These are phyloP conservation scores for Persicaria maculosa DNA, from an alignment of 148 eudicot species.

Conservation along the genomic window DNA sequence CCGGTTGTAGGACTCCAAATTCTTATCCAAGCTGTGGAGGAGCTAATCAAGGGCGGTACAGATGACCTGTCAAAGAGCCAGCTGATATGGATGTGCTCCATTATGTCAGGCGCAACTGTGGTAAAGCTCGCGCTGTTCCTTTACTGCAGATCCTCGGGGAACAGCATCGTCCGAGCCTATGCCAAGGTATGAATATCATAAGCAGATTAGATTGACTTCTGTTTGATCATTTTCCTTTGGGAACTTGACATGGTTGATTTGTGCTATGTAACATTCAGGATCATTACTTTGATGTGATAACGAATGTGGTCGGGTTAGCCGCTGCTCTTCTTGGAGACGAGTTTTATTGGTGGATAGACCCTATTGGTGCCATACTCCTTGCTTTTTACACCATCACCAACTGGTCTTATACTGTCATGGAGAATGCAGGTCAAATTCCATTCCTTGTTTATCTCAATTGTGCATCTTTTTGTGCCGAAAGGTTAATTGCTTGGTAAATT, in stretches of 20 bases:
- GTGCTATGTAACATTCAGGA: slow-evolving; percentile 32
- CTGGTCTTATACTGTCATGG: slow-evolving; percentile 89
- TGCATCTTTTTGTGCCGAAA: not conserved
- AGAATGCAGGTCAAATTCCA: slow-evolving; percentile 69
- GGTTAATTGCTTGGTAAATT: not conserved
- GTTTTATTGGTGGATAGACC: slow-evolving; percentile 91
- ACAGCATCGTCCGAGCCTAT: slow-evolving; percentile 86
- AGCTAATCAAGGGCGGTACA: slow-evolving; percentile 40
- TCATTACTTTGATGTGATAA: slow-evolving; percentile 88
- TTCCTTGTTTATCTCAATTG: not conserved
- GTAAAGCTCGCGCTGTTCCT: slow-evolving; percentile 65
- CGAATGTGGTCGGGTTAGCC: slow-evolving; percentile 76
- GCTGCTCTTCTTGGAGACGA: slow-evolving; percentile 89
- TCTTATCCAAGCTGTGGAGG: slow-evolving; percentile 65
- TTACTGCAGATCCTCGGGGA: slow-evolving; percentile 77
- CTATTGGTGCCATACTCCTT: slow-evolving; percentile 75
- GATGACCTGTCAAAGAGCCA: slow-evolving; percentile 46
- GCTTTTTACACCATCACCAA: slow-evolving; percentile 77
- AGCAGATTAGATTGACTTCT: not conserved
- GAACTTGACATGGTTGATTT: not conserved
- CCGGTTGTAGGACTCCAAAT: slow-evolving; percentile 66
- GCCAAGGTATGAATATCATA: slow-evolving; percentile 55
- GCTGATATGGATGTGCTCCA: slow-evolving; percentile 60
- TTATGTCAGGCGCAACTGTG: slow-evolving; percentile 70
- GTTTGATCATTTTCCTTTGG: not conserved